Base-by-base conservation (phyloP, 805 yeast genomes). In the Yamadazyma olivae region DNA sequence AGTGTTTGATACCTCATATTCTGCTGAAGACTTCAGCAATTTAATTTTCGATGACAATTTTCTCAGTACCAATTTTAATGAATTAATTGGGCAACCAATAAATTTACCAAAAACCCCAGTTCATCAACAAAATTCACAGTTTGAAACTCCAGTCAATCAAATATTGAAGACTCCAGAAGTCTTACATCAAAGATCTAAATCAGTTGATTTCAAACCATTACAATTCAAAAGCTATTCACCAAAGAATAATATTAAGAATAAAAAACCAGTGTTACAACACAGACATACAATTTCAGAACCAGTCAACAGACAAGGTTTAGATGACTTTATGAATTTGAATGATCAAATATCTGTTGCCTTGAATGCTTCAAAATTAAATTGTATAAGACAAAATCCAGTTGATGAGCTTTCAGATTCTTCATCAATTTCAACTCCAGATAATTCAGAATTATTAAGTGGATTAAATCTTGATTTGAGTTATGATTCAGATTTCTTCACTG, bases 281-380 rank as follows among this genome's bases (percentile, higher is more conserved):
- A 48, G 50, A 34, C 47, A 51, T 20, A 44, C 59, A 5, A 51
- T 39, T 25, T 56, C 61, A 19, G 64, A 56, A 30, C 45, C 49
- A 22, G 30, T 41, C 4, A 35, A n/a, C 10, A 32, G 24, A 19
- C 23, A 27, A 23, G 54, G 49, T n/a, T 50, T 59, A 23, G 64
- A 59, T 23, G 62, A 56, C 30, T 53, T 57, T 34, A 51, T 57
- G 59, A 43, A 43, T 30, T 45, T 59, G 27, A 53, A 51, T 38
- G 45, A 54, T 17, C 61, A 57, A 46, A 38, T 56, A 10, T 18
- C 38, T 18, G 36, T 36, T 12, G 20, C 36, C 17, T 45, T 47
- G 19, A n/a, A 23, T 6, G 12, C 13, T 9, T 31, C 26, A 33
- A 12, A 28, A 19, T n/a, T n/a, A n/a, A n/a, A n/a, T n/a, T n/a